Conservation (phyloP, 768 basidiomycete species). For the Suillus cothurnatus region DNA sequence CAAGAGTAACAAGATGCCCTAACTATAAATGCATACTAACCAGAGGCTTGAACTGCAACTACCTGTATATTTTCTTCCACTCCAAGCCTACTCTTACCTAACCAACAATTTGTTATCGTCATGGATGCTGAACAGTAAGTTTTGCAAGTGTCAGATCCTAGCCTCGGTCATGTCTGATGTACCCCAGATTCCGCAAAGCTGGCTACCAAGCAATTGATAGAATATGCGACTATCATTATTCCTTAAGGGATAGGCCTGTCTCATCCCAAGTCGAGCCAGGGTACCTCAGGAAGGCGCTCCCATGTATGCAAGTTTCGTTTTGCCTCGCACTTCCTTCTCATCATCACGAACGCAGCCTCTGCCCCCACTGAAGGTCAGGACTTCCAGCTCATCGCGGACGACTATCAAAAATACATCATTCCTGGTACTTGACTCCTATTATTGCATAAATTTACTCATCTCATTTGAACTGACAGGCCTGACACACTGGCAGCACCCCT, state of each 20-base stretch:
- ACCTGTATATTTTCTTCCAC: neutral
- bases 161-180: neutral
- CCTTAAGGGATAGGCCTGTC: conserved; percentile 65
- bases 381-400: conserved; percentile 72
- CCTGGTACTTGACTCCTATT: conserved; percentile 56
- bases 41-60: neutral
- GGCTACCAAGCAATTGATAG: conserved; percentile 87
- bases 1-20: neutral
- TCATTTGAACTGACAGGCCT: conserved; percentile 49
- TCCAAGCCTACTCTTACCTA: neutral
- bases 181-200: conserved; percentile 73
- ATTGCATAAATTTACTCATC: neutral
- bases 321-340: neutral
- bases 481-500: conserved; percentile 91
- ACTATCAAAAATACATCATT: conserved; percentile 78
- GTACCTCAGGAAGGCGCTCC: conserved; percentile 70
- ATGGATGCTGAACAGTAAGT: conserved; percentile 54
- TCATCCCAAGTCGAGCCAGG: conserved; percentile 82
- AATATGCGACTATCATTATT: conserved; percentile 87
- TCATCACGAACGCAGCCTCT: conserved; percentile 33
- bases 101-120: neutral
- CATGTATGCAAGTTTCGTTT: conserved; percentile 42
- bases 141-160: neutral
- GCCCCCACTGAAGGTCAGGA: conserved; percentile 75
- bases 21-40: neutral